phyloP scores from a whole-genome alignment of 768 basidiomycete species.

The Clathrus columnatus region DNA sequence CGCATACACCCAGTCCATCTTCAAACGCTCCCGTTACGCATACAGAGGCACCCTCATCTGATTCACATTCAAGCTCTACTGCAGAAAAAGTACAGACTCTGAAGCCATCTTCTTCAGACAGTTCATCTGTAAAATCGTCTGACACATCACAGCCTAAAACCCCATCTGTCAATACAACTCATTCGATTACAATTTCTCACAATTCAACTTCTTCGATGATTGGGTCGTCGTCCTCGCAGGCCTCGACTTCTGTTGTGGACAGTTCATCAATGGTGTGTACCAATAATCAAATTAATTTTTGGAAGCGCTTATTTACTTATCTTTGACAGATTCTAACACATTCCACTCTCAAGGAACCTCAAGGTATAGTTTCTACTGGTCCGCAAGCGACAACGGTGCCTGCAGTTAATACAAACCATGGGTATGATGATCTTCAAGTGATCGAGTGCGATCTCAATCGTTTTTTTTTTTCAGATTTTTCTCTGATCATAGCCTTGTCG shows the following conservation, averaged over 20 bases:
- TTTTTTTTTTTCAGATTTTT: constrained; percentile 1
- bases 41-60: background rate
- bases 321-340: background rate
- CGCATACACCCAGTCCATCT: background rate
- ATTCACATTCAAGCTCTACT: background rate
- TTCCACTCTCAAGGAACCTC: background rate
- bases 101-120: background rate
- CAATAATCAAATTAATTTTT: background rate
- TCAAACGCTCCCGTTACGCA: background rate
- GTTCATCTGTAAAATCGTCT: background rate
- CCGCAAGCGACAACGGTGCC: background rate
- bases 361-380: background rate
- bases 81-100: background rate
- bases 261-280: background rate
- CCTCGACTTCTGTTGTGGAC: background rate
- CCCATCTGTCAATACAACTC: background rate
- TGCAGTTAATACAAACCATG: background rate
- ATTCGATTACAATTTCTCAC: background rate
- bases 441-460: background rate
- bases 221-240: background rate
- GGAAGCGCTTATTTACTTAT: background rate
- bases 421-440: background rate
- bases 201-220: background rate
- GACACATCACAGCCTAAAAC: background rate
- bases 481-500: background rate